A percentile compares a stretch with the other conserved stretches of the same genome.
Evolutionary conservation across 495 filamentous ascomycete genomes (phyloP).

Genomic region (Cladorrhinum samala): DNA sequence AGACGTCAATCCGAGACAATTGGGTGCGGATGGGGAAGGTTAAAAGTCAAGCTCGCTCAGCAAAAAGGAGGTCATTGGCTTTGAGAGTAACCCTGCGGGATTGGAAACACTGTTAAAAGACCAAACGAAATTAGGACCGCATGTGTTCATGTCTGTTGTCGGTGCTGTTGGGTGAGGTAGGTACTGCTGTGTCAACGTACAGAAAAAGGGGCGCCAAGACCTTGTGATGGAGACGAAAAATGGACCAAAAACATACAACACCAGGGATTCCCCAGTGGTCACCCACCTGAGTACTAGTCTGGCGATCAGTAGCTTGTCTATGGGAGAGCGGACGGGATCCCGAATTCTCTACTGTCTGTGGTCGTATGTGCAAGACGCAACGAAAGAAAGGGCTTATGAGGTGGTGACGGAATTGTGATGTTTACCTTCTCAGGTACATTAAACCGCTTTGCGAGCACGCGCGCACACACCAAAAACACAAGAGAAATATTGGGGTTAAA

Average conservation of each 20-base stretch:
- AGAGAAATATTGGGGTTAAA: too few relatives aligned
- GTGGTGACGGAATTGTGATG: too few relatives aligned
- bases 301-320: slow-evolving; percentile 26
- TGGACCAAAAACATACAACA: background rate
- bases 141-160: too few relatives aligned
- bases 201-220: background rate
- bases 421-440: too few relatives aligned
- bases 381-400: background rate
- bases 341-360: slow-evolving; percentile 15
- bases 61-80: too few relatives aligned
- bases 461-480: too few relatives aligned
- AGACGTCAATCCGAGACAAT: background rate
- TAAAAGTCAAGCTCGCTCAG: too few relatives aligned
- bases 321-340: slow-evolving; percentile 47
- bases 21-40: background rate
- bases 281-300: background rate
- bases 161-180: too few relatives aligned
- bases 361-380: background rate
- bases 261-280: background rate
- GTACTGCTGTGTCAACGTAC: background rate
- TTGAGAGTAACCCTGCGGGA: too few relatives aligned
- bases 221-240: background rate
- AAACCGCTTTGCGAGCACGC: too few relatives aligned
- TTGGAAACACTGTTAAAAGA: too few relatives aligned
- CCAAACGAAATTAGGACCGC: too few relatives aligned